These are phyloP conservation scores for Candida coleopterorum DNA, from an alignment of 805 yeast species.

Conservation along the genomic window DNA sequence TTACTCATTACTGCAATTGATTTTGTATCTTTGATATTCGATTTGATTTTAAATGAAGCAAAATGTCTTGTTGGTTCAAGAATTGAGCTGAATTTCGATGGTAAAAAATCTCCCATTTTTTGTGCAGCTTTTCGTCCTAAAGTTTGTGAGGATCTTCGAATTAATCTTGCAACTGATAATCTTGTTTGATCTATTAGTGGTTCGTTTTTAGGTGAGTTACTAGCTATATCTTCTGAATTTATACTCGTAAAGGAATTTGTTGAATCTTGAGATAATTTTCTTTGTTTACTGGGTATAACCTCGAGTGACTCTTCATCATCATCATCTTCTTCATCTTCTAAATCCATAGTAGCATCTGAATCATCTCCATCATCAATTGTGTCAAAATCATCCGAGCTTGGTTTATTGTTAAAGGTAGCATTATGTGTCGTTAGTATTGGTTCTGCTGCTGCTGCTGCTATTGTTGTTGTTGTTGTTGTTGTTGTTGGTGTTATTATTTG, in stretches of 20 bases:
- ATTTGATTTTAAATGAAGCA: slow-evolving; percentile 71
- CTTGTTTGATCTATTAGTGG: slow-evolving; percentile 71
- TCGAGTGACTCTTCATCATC: slow-evolving; percentile 24
- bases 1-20: slow-evolving; percentile 43
- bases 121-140: slow-evolving; percentile 80
- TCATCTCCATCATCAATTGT: slow-evolving; percentile 21
- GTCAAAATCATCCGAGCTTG: slow-evolving; percentile 12
- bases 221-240: slow-evolving; percentile 21
- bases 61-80: slow-evolving; percentile 88
- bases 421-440: slow-evolving; percentile 4
- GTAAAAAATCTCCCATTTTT: slow-evolving; percentile 82
- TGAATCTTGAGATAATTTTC: slow-evolving; percentile 38
- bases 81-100: slow-evolving; percentile 73
- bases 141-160: slow-evolving; percentile 72
- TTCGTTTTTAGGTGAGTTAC: slow-evolving; percentile 31
- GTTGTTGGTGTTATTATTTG: no score
- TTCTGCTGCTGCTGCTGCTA: not conserved
- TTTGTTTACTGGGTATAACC: slow-evolving; percentile 23
- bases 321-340: slow-evolving; percentile 13
- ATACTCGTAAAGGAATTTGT: slow-evolving; percentile 30
- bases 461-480: not conserved
- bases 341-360: slow-evolving; percentile 23
- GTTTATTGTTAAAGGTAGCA: slow-evolving; percentile 6
- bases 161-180: slow-evolving; percentile 67
- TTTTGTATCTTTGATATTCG: slow-evolving; percentile 36